These are phyloP conservation scores for Suillus subaureus DNA, from an alignment of 768 basidiomycete species.

Conservation along the genomic window DNA sequence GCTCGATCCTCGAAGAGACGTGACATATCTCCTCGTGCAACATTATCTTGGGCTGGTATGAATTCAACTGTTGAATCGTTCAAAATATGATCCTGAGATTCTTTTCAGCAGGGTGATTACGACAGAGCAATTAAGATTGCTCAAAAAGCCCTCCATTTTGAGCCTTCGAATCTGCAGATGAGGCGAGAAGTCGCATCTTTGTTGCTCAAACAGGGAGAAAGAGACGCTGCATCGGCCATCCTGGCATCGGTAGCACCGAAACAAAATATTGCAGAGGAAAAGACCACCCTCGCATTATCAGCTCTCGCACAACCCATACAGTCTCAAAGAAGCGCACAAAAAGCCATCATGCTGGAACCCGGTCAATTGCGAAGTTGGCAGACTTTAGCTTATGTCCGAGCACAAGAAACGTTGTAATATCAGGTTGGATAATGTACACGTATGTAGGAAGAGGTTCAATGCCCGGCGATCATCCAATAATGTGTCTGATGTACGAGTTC, in stretches of 20 bases:
- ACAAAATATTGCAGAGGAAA: slow-evolving; percentile 39
- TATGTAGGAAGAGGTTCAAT: neutral
- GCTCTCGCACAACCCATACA: slow-evolving; percentile 45
- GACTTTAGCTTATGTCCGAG: slow-evolving; percentile 57
- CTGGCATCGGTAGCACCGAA: slow-evolving; percentile 36
- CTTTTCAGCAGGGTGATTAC: slow-evolving; percentile 45
- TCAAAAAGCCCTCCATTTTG: slow-evolving; percentile 58
- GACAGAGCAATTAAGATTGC: slow-evolving; percentile 51
- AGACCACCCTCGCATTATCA: slow-evolving; percentile 48
- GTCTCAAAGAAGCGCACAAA: slow-evolving; percentile 53
- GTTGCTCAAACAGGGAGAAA: slow-evolving; percentile 49
- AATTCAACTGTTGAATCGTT: slow-evolving; percentile 6
- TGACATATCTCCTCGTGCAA: slow-evolving; percentile 70
- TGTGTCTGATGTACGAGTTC: neutral
- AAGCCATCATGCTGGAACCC: slow-evolving; percentile 58
- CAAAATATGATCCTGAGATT: slow-evolving; percentile 5
- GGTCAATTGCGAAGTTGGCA: slow-evolving; percentile 57
- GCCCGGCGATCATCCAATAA: neutral
- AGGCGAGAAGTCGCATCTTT: slow-evolving; percentile 59
- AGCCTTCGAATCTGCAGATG: slow-evolving; percentile 52
- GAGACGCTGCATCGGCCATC: slow-evolving; percentile 47
- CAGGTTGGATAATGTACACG: slow-evolving; percentile 3
- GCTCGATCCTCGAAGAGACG: slow-evolving; percentile 71
- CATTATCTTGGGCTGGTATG: slow-evolving; percentile 75
- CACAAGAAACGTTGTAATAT: slow-evolving; percentile 25